Base-by-base conservation (phyloP, 768 basidiomycete genomes). In the Rhizopogon vesiculosus region DNA sequence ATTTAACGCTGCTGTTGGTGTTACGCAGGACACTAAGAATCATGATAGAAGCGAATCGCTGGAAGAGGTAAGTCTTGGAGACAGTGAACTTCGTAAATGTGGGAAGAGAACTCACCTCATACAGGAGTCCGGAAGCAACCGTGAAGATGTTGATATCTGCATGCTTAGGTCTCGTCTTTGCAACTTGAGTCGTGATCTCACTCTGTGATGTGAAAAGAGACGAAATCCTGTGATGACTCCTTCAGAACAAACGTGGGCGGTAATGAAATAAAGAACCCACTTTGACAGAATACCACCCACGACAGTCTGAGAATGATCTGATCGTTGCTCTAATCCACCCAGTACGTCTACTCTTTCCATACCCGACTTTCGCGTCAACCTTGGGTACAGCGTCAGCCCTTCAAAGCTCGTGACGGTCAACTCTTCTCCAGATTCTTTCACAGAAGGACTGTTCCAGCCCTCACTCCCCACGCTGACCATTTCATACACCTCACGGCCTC, bases 111-210 rank as follows among this genome's bases (percentile, higher is more conserved):
- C 77, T 29, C 54, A 94, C 96, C 84, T 98, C 97, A 59, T 98
- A 99, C 2, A 99, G 77, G 51, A 96, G 72, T 0, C 97, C 97
- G 1, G 97, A 98, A 7, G 97, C 97, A 16, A 99, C 96, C 0
- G 97, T 99, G 72, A 99, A 98, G 60, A 99, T 96, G 64, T 99
- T 98, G 72, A 98, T 97, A 33, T 97, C 92, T 7, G 96, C 94
- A 61, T 91, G 88, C 39, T 71, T 65, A 39, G 66, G 54, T 5
- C 54, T 60, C 42, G 57, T 67, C 45, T 74, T 72, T 7, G 60
- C 59, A 16, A 65, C 35, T 48, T 53, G 62, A 38, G 58, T 60
- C 1, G 61, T 58, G n/a, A 63, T 63, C 29, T 72, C 64, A 12
- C 50, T 45, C 56, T 72, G 66, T 55, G 59, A 55, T 18, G 38